A percentile compares a stretch with the other conserved stretches of the same genome.
Evolutionary conservation across 805 yeast species (phyloP).

Genomic region (Ogataea nonfermentans): DNA sequence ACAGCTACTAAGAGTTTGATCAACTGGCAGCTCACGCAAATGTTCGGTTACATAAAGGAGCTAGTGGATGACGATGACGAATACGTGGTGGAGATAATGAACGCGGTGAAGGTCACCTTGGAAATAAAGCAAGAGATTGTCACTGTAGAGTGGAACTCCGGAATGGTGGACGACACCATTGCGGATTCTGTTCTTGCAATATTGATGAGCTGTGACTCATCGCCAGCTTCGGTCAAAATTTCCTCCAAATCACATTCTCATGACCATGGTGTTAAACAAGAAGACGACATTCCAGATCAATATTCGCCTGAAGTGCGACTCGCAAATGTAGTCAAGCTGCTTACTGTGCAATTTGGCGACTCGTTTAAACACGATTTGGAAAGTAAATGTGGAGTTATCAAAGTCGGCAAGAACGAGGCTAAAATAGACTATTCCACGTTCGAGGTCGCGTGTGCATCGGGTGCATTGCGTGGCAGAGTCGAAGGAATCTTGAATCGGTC

Average conservation of each 20-base stretch:
- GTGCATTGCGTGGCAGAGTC: constrained; percentile 76
- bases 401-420: constrained; percentile 76
- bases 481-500: constrained; percentile 79
- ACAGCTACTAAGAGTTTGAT: constrained; percentile 79
- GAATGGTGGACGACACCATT: constrained; percentile 82
- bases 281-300: constrained; percentile 13
- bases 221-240: constrained; percentile 91
- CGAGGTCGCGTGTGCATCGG: constrained; percentile 67
- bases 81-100: constrained; percentile 60
- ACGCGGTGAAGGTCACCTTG: constrained; percentile 52
- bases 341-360: constrained; percentile 88
- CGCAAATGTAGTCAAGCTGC: constrained; percentile 56
- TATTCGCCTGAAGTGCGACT: constrained; percentile 40
- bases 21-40: constrained; percentile 87
- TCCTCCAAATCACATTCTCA: constrained; percentile 57
- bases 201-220: constrained; percentile 84
- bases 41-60: constrained; percentile 85
- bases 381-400: constrained; percentile 52
- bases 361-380: constrained; percentile 47
- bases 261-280: constrained; percentile 22
- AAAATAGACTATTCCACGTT: constrained; percentile 60
- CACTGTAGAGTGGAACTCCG: constrained; percentile 87
- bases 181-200: constrained; percentile 95
- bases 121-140: constrained; percentile 45
- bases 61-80: constrained; percentile 52